Evolutionary conservation across 73 alveolate genomes (phyloP).

Genomic region (Paramecium sexaurelia): DNA sequence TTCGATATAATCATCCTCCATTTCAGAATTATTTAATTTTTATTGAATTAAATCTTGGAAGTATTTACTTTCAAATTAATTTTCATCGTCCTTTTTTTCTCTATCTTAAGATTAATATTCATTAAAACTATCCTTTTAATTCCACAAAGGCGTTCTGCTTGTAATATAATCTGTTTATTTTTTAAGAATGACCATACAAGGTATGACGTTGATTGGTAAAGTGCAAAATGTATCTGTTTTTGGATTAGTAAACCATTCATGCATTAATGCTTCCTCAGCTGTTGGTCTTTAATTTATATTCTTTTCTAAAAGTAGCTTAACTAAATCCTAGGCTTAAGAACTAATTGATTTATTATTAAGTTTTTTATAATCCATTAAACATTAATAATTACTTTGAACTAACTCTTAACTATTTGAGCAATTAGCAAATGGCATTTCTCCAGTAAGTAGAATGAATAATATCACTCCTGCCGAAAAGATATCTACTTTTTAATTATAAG

Average conservation of each 20-base stretch:
- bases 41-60: neutral
- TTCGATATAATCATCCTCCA: neutral
- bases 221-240: neutral
- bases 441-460: neutral
- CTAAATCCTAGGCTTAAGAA: neutral
- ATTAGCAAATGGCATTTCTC: constrained; percentile 38
- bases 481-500: constrained; percentile 52
- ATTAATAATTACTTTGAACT: neutral
- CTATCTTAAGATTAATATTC: neutral
- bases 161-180: neutral
- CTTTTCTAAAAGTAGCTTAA: neutral
- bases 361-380: neutral
- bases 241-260: neutral
- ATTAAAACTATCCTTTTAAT: neutral
- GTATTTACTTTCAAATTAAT: neutral
- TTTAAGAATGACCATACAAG: neutral
- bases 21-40: neutral
- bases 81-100: neutral
- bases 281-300: neutral
- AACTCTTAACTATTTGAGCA: neutral
- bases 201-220: neutral
- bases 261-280: neutral
- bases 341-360: neutral
- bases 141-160: neutral
- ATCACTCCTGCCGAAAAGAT: constrained; percentile 41